These are phyloP conservation scores for Geotrichum restrictum DNA, from an alignment of 1,139 yeast genomes.

Conservation along the genomic window DNA sequence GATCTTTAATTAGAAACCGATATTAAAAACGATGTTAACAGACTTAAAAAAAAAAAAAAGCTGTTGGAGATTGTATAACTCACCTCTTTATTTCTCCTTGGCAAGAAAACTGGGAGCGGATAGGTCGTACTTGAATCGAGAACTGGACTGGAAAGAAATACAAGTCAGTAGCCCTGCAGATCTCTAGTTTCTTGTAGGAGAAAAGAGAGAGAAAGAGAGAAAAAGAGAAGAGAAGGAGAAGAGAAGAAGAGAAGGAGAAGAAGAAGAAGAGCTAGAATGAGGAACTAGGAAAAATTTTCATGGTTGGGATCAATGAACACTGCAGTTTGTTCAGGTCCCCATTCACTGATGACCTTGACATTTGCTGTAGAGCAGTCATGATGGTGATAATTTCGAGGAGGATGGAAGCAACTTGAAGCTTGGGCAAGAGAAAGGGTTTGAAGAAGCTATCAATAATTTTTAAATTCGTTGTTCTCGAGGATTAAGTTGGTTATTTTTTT, in stretches of 20 bases:
- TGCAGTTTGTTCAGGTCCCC: background rate
- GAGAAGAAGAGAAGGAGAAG: slow-evolving; percentile 1
- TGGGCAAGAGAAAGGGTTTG: too few relatives aligned
- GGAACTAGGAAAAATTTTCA: background rate
- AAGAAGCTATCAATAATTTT: too few relatives aligned
- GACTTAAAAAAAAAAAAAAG: background rate
- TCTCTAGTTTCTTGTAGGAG: slow-evolving; percentile 17
- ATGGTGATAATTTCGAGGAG: background rate
- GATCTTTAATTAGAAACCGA: background rate
- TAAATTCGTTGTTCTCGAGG: too few relatives aligned
- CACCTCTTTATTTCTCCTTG: slow-evolving; percentile 8
- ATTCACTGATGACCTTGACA: background rate
- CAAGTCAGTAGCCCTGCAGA: background rate
- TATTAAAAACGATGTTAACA: background rate
- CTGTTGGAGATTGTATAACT: background rate
- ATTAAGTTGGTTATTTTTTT: too few relatives aligned
- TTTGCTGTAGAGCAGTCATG: background rate
- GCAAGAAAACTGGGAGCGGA: background rate
- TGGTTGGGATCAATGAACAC: slow-evolving; percentile 4
- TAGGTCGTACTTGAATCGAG: slow-evolving; percentile 7
- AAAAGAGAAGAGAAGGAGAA: slow-evolving; percentile 2
- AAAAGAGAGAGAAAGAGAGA: slow-evolving; percentile 4
- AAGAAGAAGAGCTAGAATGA: background rate
- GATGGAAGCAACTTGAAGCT: too few relatives aligned
- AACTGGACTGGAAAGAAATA: slow-evolving; percentile 1